Conservation (phyloP, 148 eudicot species). For the Pharnaceum exiguum region DNA sequence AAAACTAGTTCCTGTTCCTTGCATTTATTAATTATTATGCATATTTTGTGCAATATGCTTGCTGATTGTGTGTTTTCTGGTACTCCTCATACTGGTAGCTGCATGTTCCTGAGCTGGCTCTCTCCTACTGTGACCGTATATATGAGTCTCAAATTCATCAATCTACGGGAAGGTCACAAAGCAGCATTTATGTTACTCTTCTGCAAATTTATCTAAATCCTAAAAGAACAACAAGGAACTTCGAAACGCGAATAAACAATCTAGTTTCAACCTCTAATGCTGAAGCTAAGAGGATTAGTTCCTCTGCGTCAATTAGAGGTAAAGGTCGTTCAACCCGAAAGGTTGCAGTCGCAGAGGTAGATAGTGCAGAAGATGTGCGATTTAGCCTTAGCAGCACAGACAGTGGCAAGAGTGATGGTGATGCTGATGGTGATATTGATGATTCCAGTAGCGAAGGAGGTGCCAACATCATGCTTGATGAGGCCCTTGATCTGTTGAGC, state of each 20-base stretch:
- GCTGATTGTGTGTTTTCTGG: neutral
- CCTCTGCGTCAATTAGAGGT: constrained; percentile 36
- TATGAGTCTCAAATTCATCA: constrained; percentile 69
- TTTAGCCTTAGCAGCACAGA: constrained; percentile 73
- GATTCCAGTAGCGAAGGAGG: constrained; percentile 58
- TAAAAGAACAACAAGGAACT: constrained; percentile 64
- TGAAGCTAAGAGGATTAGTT: constrained; percentile 34
- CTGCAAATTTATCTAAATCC: constrained; percentile 95
- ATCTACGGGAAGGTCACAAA: constrained; percentile 46
- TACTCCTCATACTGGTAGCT: constrained; percentile 44
- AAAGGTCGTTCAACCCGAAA: constrained; percentile 58
- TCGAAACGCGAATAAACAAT: constrained; percentile 67
- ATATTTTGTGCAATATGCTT: neutral
- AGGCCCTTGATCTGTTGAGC: constrained; percentile 86
- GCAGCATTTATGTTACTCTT: constrained; percentile 82
- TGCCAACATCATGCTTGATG: constrained; percentile 84
- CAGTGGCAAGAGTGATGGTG: constrained; percentile 96
- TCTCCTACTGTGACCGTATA: constrained; percentile 88
- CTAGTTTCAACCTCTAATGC: constrained; percentile 58
- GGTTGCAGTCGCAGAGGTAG: constrained; percentile 89
- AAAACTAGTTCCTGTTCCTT: neutral
- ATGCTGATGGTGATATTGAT: constrained; percentile 51
- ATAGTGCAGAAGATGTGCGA: constrained; percentile 78
- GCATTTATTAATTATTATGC: neutral
- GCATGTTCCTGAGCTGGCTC: constrained; percentile 87